Evolutionary conservation across 805 yeast genomes (phyloP).

Genomic region (Candida maesae): DNA sequence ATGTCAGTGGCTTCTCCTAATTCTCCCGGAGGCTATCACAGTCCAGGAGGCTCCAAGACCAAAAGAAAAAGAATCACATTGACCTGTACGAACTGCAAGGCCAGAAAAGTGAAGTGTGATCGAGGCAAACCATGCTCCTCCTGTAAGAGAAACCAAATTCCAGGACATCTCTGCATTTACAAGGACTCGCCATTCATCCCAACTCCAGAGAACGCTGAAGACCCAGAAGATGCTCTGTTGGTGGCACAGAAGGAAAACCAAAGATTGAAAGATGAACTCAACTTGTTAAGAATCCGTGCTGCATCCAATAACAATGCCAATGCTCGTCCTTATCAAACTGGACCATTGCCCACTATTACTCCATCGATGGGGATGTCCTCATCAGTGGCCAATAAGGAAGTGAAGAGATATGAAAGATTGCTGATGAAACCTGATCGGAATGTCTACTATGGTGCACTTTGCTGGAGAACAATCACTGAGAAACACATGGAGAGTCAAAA

Average conservation of each 20-base stretch:
- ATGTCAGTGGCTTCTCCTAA: too few species aligned
- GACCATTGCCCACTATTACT: too few species aligned
- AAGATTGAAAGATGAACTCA: constrained; percentile 16
- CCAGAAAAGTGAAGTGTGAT: constrained; percentile 26
- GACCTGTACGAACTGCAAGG: constrained; percentile 23
- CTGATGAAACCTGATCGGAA: constrained; percentile 10
- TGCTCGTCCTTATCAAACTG: too few species aligned
- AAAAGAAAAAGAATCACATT: constrained; percentile 11
- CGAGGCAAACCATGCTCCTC: constrained; percentile 24
- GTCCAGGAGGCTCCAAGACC: not conserved
- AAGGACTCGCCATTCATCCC: constrained; percentile 29
- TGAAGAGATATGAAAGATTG: constrained; percentile 11
- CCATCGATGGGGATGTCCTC: not conserved
- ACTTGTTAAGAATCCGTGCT: constrained; percentile 5
- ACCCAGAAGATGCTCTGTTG: constrained; percentile 12
- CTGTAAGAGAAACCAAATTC: constrained; percentile 23
- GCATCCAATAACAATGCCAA: too few species aligned
- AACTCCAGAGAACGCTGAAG: constrained; percentile 17
- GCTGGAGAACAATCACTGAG: constrained; percentile 20
- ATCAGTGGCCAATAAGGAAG: not conserved
- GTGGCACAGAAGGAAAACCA: constrained; percentile 19
- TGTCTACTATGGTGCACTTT: constrained; percentile 20
- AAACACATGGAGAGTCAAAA: constrained; percentile 8
- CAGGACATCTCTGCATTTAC: constrained; percentile 24
- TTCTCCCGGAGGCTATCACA: too few species aligned